phyloP scores from a whole-genome alignment of 495 filamentous ascomycete genomes.

The Penicillium lividum region DNA sequence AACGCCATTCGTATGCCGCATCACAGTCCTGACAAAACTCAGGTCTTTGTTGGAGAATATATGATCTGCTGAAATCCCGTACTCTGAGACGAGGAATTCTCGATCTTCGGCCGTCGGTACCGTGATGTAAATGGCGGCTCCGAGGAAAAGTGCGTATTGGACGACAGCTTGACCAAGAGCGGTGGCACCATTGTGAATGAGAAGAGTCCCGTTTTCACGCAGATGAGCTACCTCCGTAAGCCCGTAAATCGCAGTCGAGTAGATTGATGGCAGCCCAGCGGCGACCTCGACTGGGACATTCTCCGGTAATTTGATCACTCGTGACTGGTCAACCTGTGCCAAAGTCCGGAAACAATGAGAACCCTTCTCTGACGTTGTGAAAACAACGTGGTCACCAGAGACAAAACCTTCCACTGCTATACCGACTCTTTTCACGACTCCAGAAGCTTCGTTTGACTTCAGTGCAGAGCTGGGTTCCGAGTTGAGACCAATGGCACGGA shows the following conservation, averaged over 20 bases:
- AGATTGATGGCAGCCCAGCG: conserved; percentile 31
- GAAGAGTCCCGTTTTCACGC: conserved; percentile 29
- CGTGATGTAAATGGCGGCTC: conserved; percentile 45
- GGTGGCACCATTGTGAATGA: conserved; percentile 54
- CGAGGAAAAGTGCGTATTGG: conserved; percentile 38
- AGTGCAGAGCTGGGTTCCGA: neutral
- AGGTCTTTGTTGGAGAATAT: conserved; percentile 53
- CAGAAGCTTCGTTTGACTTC: conserved; percentile 19
- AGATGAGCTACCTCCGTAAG: conserved; percentile 34
- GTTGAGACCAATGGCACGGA: conserved; percentile 17
- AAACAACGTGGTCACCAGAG: conserved; percentile 26
- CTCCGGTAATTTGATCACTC: conserved; percentile 21
- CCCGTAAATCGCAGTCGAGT: conserved; percentile 30
- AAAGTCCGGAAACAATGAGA: conserved; percentile 16
- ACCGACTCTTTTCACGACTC: conserved; percentile 16
- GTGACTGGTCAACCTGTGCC: conserved; percentile 15
- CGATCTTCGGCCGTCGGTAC: conserved; percentile 46
- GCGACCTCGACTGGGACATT: conserved; percentile 22
- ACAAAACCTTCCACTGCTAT: conserved; percentile 5
- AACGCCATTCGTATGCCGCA: conserved; percentile 45
- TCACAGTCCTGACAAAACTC: conserved; percentile 47
- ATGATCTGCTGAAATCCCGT: conserved; percentile 38
- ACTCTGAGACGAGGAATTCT: conserved; percentile 34
- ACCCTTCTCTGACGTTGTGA: conserved; percentile 3
- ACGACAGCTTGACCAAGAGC: conserved; percentile 52